Conservation (phyloP, 208 protist species). For the Balamuthia mandrillaris region DNA sequence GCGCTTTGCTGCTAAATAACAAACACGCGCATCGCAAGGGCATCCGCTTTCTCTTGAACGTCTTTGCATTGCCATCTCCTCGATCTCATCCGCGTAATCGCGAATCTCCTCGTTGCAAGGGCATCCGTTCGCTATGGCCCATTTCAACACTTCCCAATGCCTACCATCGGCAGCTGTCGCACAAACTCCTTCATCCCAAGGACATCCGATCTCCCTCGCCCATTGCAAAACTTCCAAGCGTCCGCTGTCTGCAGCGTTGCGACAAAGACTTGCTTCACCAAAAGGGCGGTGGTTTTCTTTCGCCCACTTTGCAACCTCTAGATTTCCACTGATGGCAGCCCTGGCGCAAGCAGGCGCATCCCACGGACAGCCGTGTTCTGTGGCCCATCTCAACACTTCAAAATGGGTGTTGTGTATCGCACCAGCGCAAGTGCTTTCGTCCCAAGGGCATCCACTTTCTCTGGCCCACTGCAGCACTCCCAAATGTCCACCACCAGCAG, state of each 20-base stretch:
- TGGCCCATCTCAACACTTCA: too few species aligned
- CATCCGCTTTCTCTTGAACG: neutral
- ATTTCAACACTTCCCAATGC: neutral
- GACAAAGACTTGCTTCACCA: too few species aligned
- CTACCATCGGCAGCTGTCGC: neutral
- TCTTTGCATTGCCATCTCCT: neutral
- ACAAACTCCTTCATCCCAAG: neutral
- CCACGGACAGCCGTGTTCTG: too few species aligned
- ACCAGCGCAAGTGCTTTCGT: too few species aligned
- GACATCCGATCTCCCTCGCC: neutral
- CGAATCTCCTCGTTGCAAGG: neutral
- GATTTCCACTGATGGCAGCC: too few species aligned
- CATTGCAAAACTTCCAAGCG: neutral
- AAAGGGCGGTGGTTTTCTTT: too few species aligned
- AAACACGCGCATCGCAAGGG: neutral
- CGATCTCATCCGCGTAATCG: neutral
- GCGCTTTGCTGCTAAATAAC: neutral
- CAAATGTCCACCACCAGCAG: too few species aligned
- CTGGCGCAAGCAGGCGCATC: too few species aligned
- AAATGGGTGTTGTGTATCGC: too few species aligned
- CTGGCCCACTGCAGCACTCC: too few species aligned
- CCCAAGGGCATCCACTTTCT: too few species aligned
- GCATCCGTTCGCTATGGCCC: neutral
- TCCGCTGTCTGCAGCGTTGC: neutral
- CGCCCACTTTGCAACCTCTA: too few species aligned